Evolutionary conservation across 495 filamentous ascomycete species (phyloP).

Genomic region (Penicillium macrosclerotiorum): DNA sequence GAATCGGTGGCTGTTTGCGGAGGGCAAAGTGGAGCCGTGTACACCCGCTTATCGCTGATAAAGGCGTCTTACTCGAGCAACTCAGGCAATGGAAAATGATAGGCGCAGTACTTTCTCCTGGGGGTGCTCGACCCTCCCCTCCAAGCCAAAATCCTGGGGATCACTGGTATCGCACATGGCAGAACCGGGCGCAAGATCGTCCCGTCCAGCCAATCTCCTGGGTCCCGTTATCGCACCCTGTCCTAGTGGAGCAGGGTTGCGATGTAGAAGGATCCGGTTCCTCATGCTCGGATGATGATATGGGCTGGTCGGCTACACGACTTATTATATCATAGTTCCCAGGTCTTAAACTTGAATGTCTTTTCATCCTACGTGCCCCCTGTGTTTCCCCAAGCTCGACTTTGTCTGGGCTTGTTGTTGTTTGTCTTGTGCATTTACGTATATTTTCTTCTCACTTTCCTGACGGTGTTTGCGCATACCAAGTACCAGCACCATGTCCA

Average conservation of each 20-base stretch:
- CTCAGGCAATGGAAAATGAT: conserved; percentile 25
- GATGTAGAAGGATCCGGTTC: conserved; percentile 6
- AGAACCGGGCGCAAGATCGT: conserved; percentile 7
- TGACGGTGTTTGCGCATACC: not conserved
- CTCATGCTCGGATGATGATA: conserved; percentile 8
- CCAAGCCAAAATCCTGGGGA: not conserved
- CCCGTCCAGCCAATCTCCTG: conserved; percentile 5
- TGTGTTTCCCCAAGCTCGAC: not conserved
- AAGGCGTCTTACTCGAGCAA: conserved; percentile 23
- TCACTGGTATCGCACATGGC: conserved; percentile 10
- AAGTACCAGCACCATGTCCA: conserved; percentile 21
- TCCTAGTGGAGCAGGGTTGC: conserved; percentile 5
- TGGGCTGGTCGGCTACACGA: conserved; percentile 3
- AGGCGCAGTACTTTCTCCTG: conserved; percentile 1
- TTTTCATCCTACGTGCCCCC: not conserved
- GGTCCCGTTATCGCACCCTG: conserved; percentile 14
- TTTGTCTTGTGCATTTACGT: not conserved
- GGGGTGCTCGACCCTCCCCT: conserved; percentile 11
- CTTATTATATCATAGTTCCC: conserved; percentile 20
- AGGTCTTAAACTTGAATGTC: not conserved
- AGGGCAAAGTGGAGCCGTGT: conserved; percentile 16
- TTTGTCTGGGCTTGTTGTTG: not conserved
- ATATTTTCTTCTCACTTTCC: not conserved
- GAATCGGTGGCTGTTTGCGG: conserved; percentile 11
- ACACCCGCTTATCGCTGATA: conserved; percentile 18